These are phyloP conservation scores for Claviceps digitariae DNA, from an alignment of 2,329 filamentous ascomycete species.

Conservation along the genomic window DNA sequence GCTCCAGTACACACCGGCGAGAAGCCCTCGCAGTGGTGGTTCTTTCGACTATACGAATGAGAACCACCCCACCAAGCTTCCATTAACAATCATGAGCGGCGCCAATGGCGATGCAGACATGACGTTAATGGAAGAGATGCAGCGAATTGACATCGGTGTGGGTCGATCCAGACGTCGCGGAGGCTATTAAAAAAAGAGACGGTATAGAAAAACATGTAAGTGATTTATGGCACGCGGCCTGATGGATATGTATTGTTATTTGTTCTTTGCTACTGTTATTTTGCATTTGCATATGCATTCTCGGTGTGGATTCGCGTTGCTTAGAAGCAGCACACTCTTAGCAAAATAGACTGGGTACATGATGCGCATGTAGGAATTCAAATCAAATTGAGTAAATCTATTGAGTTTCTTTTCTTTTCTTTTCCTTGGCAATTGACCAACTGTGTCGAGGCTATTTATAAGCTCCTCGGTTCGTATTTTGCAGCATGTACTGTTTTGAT, in stretches of 20 bases:
- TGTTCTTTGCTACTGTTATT: neutral
- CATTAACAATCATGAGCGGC: slow-evolving; percentile 36
- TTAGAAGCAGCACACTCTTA: neutral
- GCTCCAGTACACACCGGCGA: slow-evolving; percentile 17
- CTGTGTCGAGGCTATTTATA: neutral
- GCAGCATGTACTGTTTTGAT: neutral
- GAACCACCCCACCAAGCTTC: slow-evolving; percentile 56
- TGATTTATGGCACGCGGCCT: slow-evolving; percentile 2
- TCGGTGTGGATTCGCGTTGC: neutral
- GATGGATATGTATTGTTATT: neutral
- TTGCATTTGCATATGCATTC: neutral
- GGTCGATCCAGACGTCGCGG: slow-evolving; percentile 41
- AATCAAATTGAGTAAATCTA: neutral
- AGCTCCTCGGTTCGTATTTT: neutral
- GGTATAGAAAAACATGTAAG: no score
- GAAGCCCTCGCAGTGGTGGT: slow-evolving; percentile 29
- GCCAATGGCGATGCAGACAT: slow-evolving; percentile 30
- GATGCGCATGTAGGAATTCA: neutral
- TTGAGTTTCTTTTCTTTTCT: neutral
- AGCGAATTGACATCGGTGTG: slow-evolving; percentile 50
- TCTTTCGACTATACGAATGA: slow-evolving; percentile 42
- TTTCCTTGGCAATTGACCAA: neutral
- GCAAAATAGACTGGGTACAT: slow-evolving; percentile 3
- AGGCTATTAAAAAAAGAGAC: slow-evolving; percentile 19
- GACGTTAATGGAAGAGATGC: slow-evolving; percentile 59